phyloP scores from a whole-genome alignment of 1,139 yeast species.

The Pichia sp. region DNA sequence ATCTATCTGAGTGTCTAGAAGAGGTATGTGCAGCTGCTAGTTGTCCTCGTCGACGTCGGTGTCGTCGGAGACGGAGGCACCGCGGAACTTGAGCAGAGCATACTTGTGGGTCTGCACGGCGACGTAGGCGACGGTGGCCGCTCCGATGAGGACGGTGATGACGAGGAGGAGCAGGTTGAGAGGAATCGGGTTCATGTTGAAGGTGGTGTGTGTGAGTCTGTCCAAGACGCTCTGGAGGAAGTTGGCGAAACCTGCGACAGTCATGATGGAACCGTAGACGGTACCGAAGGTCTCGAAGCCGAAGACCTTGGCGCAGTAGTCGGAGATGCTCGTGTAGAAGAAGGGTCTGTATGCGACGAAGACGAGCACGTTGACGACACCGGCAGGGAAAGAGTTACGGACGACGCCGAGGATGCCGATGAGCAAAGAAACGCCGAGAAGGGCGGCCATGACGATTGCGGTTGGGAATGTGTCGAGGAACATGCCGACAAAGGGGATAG shows the following conservation, averaged over 20 bases:
- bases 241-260: constrained; percentile 55
- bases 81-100: constrained; percentile 11
- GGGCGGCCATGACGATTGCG: constrained; percentile 40
- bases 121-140: constrained; percentile 29
- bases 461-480: constrained; percentile 53
- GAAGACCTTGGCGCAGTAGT: constrained; percentile 60
- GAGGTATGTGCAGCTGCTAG: background rate
- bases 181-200: constrained; percentile 56
- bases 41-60: background rate
- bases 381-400: constrained; percentile 29
- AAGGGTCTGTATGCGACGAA: constrained; percentile 60
- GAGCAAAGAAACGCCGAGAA: constrained; percentile 43
- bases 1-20: too few relatives aligned
- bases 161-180: constrained; percentile 43
- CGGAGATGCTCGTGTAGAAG: constrained; percentile 60
- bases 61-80: background rate
- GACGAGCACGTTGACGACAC: constrained; percentile 45
- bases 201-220: constrained; percentile 47
- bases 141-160: constrained; percentile 46
- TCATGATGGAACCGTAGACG: constrained; percentile 53
- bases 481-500: constrained; percentile 59
- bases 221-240: constrained; percentile 52
- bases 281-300: constrained; percentile 37
- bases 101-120: constrained; percentile 22
- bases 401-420: constrained; percentile 42